phyloP scores from a whole-genome alignment of 1,139 yeast species.

The Lodderomyces parapsilosis region DNA sequence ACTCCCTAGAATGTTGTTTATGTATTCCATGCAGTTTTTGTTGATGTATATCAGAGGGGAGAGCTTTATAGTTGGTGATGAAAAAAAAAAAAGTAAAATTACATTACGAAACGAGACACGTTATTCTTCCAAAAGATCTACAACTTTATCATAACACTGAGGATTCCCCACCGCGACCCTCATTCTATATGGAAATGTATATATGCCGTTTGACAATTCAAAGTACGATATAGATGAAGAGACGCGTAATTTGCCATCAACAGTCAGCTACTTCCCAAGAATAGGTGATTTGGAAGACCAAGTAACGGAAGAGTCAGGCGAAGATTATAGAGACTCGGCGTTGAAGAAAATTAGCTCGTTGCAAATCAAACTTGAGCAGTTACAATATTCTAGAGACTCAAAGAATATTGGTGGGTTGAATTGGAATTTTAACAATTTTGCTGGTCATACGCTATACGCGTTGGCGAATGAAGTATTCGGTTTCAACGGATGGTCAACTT shows the following conservation, averaged over 20 bases:
- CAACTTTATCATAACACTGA: no score
- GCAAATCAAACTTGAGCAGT: slow-evolving; percentile 31
- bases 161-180: no score
- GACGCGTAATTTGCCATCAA: slow-evolving; percentile 13
- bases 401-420: slow-evolving; percentile 9
- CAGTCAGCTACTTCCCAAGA: slow-evolving; percentile 27
- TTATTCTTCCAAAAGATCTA: background rate
- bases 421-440: slow-evolving; percentile 11
- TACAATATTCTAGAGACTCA: slow-evolving; percentile 20
- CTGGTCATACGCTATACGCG: slow-evolving; percentile 35
- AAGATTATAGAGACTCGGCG: slow-evolving; percentile 26
- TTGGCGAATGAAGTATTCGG: slow-evolving; percentile 70
- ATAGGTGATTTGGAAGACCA: slow-evolving; percentile 18
- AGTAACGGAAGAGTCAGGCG: slow-evolving; percentile 4
- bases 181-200: slow-evolving; percentile 3
- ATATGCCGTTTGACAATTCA: slow-evolving; percentile 7
- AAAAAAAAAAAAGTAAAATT: background rate
- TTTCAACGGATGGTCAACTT: slow-evolving; percentile 62
- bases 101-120: background rate
- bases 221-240: slow-evolving; percentile 13
- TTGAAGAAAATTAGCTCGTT: slow-evolving; percentile 33
- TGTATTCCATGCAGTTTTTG: slow-evolving; percentile 33
- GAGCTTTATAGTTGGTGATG: slow-evolving; percentile 1
- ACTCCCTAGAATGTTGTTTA: slow-evolving; percentile 35
- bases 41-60: background rate